Conservation (phyloP, 371 early-diverging fungal genomes). For the Polyrhizophydium stewartii region DNA sequence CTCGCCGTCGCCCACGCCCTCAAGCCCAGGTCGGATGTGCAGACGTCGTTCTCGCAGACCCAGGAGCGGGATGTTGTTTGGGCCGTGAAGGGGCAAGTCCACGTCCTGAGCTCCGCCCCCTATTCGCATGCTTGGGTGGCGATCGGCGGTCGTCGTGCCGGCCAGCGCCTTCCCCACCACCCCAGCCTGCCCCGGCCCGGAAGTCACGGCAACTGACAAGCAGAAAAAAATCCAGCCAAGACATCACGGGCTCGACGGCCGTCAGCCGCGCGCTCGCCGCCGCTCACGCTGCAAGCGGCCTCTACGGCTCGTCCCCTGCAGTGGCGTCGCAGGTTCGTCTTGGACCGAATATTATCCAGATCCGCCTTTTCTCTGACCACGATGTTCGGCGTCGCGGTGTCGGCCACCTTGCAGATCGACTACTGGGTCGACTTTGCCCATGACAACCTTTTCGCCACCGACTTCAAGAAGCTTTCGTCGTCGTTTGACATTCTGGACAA, state of each 20-base stretch:
- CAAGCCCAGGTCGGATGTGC: neutral
- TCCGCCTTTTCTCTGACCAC: neutral
- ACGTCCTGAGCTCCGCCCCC: too few species aligned
- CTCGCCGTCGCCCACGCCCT: neutral
- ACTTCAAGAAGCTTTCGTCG: constrained; percentile 68
- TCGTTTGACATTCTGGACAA: constrained; percentile 35
- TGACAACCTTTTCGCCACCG: constrained; percentile 51
- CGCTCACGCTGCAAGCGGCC: neutral
- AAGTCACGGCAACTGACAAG: too few species aligned
- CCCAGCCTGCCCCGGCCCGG: too few species aligned
- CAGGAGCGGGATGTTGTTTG: neutral
- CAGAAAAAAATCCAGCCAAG: too few species aligned
- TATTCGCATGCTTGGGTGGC: too few species aligned
- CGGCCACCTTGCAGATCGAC: constrained; percentile 19
- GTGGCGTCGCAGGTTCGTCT: neutral
- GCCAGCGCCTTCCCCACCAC: too few species aligned
- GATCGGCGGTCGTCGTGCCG: too few species aligned
- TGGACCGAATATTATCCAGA: too few species aligned
- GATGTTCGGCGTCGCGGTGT: neutral
- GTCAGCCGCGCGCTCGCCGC: neutral
- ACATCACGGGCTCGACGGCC: neutral
- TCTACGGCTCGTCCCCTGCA: neutral
- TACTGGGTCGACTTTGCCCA: constrained; percentile 56
- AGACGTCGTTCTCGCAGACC: neutral
- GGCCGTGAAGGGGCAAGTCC: neutral